Conservation (phyloP, 768 basidiomycete species). For the Astraeus odoratus region DNA sequence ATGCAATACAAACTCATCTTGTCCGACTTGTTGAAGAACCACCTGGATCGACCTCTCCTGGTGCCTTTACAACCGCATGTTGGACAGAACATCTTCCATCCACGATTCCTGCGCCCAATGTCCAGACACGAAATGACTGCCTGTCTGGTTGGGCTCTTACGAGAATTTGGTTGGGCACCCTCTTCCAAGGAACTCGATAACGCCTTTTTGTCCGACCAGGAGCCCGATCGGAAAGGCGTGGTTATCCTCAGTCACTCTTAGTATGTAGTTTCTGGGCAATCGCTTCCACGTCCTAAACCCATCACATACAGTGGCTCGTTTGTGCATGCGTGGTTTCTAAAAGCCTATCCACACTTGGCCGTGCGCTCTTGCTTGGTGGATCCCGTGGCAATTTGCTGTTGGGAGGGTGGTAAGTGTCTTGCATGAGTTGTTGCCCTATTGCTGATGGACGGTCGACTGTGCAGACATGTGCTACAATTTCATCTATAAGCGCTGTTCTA, state of each 20-base stretch:
- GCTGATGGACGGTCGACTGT: background rate
- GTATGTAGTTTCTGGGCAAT: slow-evolving; percentile 32
- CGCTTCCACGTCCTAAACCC: slow-evolving; percentile 1
- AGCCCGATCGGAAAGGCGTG: slow-evolving; percentile 41
- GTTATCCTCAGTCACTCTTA: slow-evolving; percentile 87
- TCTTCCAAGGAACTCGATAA: slow-evolving; percentile 13
- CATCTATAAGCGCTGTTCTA: slow-evolving; percentile 63
- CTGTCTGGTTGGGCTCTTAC: slow-evolving; percentile 49
- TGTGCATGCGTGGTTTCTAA: slow-evolving; percentile 85
- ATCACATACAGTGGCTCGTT: slow-evolving; percentile 58
- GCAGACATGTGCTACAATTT: slow-evolving; percentile 89
- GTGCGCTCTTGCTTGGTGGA: slow-evolving; percentile 84
- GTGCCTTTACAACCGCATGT: slow-evolving; percentile 80
- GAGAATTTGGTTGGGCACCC: slow-evolving; percentile 58
- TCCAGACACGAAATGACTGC: slow-evolving; percentile 52
- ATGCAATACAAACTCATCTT: slow-evolving; percentile 64
- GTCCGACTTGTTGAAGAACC: slow-evolving; percentile 44
- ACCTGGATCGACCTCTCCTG: slow-evolving; percentile 67
- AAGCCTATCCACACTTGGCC: slow-evolving; percentile 62
- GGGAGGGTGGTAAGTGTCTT: slow-evolving; percentile 75
- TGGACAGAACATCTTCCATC: slow-evolving; percentile 80
- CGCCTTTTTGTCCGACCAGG: slow-evolving; percentile 4
- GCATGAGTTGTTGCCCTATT: background rate
- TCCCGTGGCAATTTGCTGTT: slow-evolving; percentile 84
- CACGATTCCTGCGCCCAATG: slow-evolving; percentile 64